Percentiles rank a stretch among this genome's conserved stretches.
phyloP scores from a whole-genome alignment of 2,329 filamentous ascomycete genomes.

The Corinectria fuckeliana region DNA sequence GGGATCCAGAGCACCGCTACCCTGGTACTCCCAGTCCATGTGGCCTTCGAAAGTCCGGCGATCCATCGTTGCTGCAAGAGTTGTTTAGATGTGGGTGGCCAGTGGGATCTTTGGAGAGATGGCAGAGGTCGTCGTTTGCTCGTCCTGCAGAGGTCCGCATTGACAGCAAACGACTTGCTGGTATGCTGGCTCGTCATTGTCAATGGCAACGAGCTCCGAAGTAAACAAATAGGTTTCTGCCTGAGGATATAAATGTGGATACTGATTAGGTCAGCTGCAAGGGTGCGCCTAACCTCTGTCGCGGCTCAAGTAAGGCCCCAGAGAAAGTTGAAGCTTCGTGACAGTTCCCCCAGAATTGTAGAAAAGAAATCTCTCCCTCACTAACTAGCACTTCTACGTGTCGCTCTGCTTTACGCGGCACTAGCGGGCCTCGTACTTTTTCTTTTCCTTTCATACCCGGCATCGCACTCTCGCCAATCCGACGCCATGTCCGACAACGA shows the following conservation, averaged over 20 bases:
- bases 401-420: background rate
- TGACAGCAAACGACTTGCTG: conserved; percentile 20
- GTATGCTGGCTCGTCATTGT: conserved; percentile 26
- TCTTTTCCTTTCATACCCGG: background rate
- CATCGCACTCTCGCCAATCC: background rate
- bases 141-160: conserved; percentile 1
- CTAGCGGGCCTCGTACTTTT: background rate
- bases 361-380: conserved; percentile 3
- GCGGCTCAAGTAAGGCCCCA: conserved; percentile 21
- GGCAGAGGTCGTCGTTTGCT: conserved; percentile 8
- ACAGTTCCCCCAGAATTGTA: background rate
- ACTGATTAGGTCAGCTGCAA: conserved; percentile 41
- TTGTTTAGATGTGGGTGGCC: conserved; percentile 17
- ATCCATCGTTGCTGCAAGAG: conserved; percentile 49
- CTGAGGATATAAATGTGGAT: conserved; percentile 29
- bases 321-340: conserved; percentile 23
- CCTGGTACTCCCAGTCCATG: conserved; percentile 73
- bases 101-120: conserved; percentile 10
- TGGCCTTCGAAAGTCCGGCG: conserved; percentile 64
- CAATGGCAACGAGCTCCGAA: conserved; percentile 39
- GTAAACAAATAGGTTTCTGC: conserved; percentile 45
- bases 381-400: background rate
- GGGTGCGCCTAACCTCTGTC: conserved; percentile 28
- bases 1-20: conserved; percentile 62
- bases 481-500: conserved; percentile 55